Base-by-base conservation (phyloP, 2,329 filamentous ascomycete genomes). In the Basipetospora sp. region DNA sequence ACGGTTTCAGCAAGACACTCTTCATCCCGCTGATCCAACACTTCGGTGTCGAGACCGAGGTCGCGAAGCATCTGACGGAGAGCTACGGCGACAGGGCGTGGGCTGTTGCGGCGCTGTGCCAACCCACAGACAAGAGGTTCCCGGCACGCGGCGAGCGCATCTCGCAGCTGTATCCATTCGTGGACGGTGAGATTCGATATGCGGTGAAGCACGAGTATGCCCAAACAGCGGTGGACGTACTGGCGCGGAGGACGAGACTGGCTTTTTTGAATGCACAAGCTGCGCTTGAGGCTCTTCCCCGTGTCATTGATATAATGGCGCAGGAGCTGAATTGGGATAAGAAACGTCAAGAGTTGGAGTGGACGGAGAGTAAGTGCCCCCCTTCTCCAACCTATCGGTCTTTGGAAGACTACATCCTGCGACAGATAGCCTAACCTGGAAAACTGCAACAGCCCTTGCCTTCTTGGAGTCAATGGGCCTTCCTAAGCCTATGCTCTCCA, bases 11-110 rank as follows among this genome's bases (percentile, higher is more conserved):
- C 57, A 86, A 86, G 59, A 70, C 86, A 2, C 74, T 94, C 17
- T 94, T 94, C 63, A 94, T 94, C 66, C 87, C 88, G 58, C 65
- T 94, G 26, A 90, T 94, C 53, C 86, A 94, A 58, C 83, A 93
- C 61, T 94, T 84, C 53, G 85, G 85, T 44, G 63, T 94, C 40
- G 87, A 94, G 59, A 93, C 84, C 14, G 85, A 93, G 49, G 83
- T 94, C 15, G 87, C 87, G 31, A 82, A 85, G 61, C 86, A 94
- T 58, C 69, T 94, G 25, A 80, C 80, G 11, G 74, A 81, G 52
- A 82, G 83, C 40, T 96, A 94, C 54, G 87, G 88, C 47, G 87
- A 94, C 59, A 76, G 87, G 41, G 85, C 87, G 15, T 94, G 87
- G 87, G 80, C 80, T 13, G 85, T 94, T 16, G 86, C 83, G 8